Evolutionary conservation across 768 basidiomycete genomes (phyloP), one percentile per base, ranked within the genome.

Genomic region (Russula sp.): DNA sequence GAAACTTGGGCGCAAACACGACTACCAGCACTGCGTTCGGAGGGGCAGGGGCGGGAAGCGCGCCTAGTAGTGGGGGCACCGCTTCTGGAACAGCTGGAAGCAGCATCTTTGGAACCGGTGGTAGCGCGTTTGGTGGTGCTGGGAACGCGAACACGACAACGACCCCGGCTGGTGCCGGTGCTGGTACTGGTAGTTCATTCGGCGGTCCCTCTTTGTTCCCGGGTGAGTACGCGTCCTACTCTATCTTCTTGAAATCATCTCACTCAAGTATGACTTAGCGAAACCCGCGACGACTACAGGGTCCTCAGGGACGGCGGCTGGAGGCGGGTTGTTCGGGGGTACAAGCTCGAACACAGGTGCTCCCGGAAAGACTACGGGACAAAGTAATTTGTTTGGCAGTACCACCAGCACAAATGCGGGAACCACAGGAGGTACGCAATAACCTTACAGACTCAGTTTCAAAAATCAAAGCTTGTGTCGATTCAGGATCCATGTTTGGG

Each of bases 1-100:
- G 66, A 7, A 61, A 66, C 27, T 52, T 67, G 1, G 64, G 67
- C 6, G 64, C 66, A 49, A 62, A 63, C 55, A 66, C 66, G 50
- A 55, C 66, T 32, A 63, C 2, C 44, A 55, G 45, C 49, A 45
- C 51, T 27, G 51, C 52, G 57, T 66, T 65, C 27, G 64, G 64
- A 16, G 56, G 61, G 5, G 18, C 37, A 6, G 63, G 42, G 1
- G 18, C 58, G 9, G 49, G 63, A 20, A 50, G 40, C 54, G 31
- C 48, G 18, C 32, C 27, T 35, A 9, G 47, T 45, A 40, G 31
- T 10, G 22, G 48, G 9, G 47, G 48, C 4, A 34, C 37, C 3
- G 0, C 57, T 18, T 10, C 59, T 32, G 63, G 48, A 40, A 31
- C 63, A 16, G 27, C 45, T 22, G 58, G 63, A 39, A n/a, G 42